Percentiles rank a stretch among this genome's conserved stretches.
phyloP scores from a whole-genome alignment of 192 early-diverging fungal genomes.

The Rhizophlyctis rosea region DNA sequence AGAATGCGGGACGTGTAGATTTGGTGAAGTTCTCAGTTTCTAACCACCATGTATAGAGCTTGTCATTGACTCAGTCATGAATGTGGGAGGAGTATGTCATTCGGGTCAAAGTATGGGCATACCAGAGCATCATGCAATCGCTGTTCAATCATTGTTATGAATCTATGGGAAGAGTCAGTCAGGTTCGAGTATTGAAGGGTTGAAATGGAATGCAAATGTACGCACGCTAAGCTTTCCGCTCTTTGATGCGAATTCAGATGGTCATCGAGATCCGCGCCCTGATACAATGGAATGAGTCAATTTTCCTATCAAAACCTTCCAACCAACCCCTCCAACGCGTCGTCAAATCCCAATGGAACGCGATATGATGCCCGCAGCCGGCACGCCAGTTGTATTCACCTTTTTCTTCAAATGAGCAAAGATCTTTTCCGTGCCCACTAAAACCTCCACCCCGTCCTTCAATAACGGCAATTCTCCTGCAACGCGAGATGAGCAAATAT shows the following conservation, averaged over 20 bases:
- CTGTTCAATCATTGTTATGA: slow-evolving; percentile 71
- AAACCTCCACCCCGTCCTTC: slow-evolving; percentile 48
- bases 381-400: too few relatives aligned
- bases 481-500: slow-evolving; percentile 53
- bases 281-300: slow-evolving; percentile 9
- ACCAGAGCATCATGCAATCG: slow-evolving; percentile 73
- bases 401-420: slow-evolving; percentile 37
- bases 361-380: too few relatives aligned
- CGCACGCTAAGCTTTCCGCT: slow-evolving; percentile 55
- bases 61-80: slow-evolving; percentile 3
- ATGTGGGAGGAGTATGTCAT: not conserved
- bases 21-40: slow-evolving; percentile 79
- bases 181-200: not conserved
- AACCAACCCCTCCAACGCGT: too few relatives aligned
- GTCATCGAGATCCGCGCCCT: slow-evolving; percentile 45
- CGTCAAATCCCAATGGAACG: too few relatives aligned
- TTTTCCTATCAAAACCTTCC: slow-evolving; percentile 10
- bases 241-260: slow-evolving; percentile 27
- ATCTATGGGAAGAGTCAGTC: slow-evolving; percentile 33
- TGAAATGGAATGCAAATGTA: not conserved
- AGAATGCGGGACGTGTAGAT: slow-evolving; percentile 68
- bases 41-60: slow-evolving; percentile 80
- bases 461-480: slow-evolving; percentile 72
- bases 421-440: slow-evolving; percentile 37
- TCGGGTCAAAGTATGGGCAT: not conserved